Base-by-base conservation (phyloP, 1,284 basidiomycete species). In the Cutaneotrichosporon sp. region DNA sequence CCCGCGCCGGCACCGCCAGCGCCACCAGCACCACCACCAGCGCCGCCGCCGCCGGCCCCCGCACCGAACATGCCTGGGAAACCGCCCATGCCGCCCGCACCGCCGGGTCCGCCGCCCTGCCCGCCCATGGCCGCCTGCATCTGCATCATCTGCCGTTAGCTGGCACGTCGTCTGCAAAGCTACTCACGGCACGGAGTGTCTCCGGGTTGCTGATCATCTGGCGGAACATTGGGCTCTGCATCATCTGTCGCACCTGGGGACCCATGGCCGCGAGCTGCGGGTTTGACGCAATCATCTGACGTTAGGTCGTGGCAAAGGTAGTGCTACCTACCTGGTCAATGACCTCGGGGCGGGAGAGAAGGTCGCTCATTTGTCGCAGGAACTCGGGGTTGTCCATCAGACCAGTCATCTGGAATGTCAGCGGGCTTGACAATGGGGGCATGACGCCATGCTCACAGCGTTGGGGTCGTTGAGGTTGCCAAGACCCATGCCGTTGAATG, bases 381-480 rank as follows among this genome's bases (percentile, higher is more conserved):
- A 90, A 87, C 59, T 86, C 80, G 1, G 88, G 91, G 37, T 83
- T 86, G 67, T 86, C 83, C 79, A 93, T 81, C 84, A 94, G 85
- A 40, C 78, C 79, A 68, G 88, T 84, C 76, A 92, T 78, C 88
- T 90, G 65, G 22, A 30, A 30, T 46, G 52, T 37, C 17, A 46
- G 47, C 22, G 21, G 23, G 9, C 5, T 5, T 17, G 14, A 10
- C 3, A 7, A 14, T 30, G 22, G 14, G 9, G 8, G 13, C 17
- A 61, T 14, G 14, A 30, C 17, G n/a, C 15, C 8, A 1, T 30
- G n/a, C 81, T 63, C 59, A 89, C 87, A 82, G 92, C 88, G 69
- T 94, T 93, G 1, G 90, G 90, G 67, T 92, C 90, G 63, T 86
- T 87, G 4, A 82, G 78, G 68, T 96, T 96, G 47, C 91, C 61